Percentiles rank a stretch among this genome's conserved stretches.
Conservation (phyloP, 2,329 filamentous ascomycete species). For the Stagonosporopsis vannaccii region DNA sequence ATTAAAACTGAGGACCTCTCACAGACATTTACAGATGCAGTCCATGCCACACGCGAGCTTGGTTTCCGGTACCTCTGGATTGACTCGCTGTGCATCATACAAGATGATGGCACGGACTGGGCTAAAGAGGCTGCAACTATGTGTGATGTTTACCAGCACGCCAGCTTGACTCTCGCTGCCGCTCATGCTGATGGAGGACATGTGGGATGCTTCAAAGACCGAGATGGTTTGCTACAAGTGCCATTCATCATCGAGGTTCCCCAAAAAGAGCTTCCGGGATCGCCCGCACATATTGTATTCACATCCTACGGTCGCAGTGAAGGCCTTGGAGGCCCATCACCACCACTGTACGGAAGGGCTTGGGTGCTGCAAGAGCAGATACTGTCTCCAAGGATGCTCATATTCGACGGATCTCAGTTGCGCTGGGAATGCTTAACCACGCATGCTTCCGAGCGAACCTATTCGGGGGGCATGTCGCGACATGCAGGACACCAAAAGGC, state of each 20-base stretch:
- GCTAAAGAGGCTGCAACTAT: constrained; percentile 33
- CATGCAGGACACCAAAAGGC: constrained; percentile 17
- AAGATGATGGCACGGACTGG: constrained; percentile 34
- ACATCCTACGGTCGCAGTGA: constrained; percentile 15
- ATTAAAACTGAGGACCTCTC: not conserved
- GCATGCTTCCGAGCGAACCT: constrained; percentile 26
- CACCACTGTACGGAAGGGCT: constrained; percentile 28
- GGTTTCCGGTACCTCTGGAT: constrained; percentile 30
- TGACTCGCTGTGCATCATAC: constrained; percentile 32
- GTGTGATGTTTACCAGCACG: constrained; percentile 35
- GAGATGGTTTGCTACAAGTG: constrained; percentile 30
- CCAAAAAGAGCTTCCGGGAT: constrained; percentile 6
- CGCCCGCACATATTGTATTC: not conserved
- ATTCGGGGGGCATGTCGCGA: not conserved
- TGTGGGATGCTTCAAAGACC: constrained; percentile 28
- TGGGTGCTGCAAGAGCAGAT: constrained; percentile 39
- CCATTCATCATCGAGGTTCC: constrained; percentile 25
- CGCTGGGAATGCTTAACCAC: constrained; percentile 33
- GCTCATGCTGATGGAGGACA: constrained; percentile 29
- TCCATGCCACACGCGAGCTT: not conserved
- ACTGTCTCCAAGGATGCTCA: constrained; percentile 27
- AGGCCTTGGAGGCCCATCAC: constrained; percentile 19
- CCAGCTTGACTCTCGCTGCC: constrained; percentile 31
- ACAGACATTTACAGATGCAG: not conserved
- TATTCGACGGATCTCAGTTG: constrained; percentile 28